phyloP scores from a whole-genome alignment of 768 basidiomycete species.

The Tulasnella sp. region DNA sequence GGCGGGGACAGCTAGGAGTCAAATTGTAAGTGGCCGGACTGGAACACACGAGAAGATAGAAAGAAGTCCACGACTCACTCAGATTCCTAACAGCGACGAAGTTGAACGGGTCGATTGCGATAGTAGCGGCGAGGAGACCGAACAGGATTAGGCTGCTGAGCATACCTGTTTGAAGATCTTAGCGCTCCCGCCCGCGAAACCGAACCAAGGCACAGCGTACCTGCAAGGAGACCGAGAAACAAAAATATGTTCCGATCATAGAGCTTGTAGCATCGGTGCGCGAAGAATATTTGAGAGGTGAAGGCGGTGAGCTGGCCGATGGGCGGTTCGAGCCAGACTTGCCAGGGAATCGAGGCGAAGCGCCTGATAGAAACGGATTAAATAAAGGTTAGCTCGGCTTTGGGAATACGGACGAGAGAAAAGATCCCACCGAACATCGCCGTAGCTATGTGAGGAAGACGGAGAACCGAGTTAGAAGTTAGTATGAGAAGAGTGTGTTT shows the following conservation, averaged over 20 bases:
- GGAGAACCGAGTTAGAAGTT: neutral
- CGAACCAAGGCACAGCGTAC: neutral
- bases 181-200: neutral
- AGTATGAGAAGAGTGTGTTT: neutral
- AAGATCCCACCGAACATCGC: neutral
- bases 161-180: neutral
- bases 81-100: neutral
- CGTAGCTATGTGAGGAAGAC: neutral
- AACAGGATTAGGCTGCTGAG: neutral
- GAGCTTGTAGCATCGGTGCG: neutral
- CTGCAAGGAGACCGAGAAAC: neutral
- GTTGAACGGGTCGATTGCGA: neutral
- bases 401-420: no score
- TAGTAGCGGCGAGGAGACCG: neutral
- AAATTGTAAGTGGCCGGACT: neutral
- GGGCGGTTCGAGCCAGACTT: neutral
- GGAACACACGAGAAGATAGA: neutral
- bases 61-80: neutral
- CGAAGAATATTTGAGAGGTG: neutral
- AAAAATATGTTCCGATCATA: neutral
- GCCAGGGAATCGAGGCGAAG: neutral
- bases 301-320: neutral
- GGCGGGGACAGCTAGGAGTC: neutral
- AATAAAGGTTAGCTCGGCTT: neutral
- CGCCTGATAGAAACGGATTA: neutral